Percentiles rank a stretch among this genome's conserved stretches.
Evolutionary conservation across 2,329 filamentous ascomycete species (phyloP).

Genomic region (Aspergillus luchuensis): DNA sequence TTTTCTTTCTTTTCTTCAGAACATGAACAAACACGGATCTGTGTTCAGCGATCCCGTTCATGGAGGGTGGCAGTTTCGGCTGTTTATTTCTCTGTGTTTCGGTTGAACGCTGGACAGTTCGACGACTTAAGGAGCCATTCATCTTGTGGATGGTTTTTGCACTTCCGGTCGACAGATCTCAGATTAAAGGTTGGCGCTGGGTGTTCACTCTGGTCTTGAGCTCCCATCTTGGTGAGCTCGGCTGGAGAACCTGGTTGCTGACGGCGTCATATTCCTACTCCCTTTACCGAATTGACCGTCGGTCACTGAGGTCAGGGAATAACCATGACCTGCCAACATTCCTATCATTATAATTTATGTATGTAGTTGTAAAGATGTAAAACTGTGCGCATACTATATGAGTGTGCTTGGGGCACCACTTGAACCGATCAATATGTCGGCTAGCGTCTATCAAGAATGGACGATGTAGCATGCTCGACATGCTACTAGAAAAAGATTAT

Average conservation of each 20-base stretch:
- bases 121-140: slow-evolving; percentile 82
- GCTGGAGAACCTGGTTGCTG: slow-evolving; percentile 55
- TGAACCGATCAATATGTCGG: too few relatives aligned
- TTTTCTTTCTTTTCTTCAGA: slow-evolving; percentile 40
- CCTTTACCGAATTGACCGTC: slow-evolving; percentile 81
- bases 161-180: slow-evolving; percentile 96
- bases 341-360: slow-evolving; percentile 10
- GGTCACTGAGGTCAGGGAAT: slow-evolving; percentile 84
- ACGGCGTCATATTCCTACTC: slow-evolving; percentile 85
- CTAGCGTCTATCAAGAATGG: too few relatives aligned
- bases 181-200: slow-evolving; percentile 67
- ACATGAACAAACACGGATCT: slow-evolving; percentile 66
- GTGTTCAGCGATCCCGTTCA: slow-evolving; percentile 78
- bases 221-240: slow-evolving; percentile 71
- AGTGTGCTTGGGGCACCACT: too few relatives aligned
- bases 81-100: slow-evolving; percentile 55
- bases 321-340: slow-evolving; percentile 81
- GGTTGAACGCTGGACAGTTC: slow-evolving; percentile 85
- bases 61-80: slow-evolving; percentile 30
- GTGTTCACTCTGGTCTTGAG: slow-evolving; percentile 59
- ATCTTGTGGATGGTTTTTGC: slow-evolving; percentile 65
- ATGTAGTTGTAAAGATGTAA: too few relatives aligned
- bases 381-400: too few relatives aligned
- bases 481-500: too few relatives aligned
- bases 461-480: too few relatives aligned